These are phyloP conservation scores for Atkinsonella hypoxylon DNA, from an alignment of 2,329 filamentous ascomycete species.

Conservation along the genomic window DNA sequence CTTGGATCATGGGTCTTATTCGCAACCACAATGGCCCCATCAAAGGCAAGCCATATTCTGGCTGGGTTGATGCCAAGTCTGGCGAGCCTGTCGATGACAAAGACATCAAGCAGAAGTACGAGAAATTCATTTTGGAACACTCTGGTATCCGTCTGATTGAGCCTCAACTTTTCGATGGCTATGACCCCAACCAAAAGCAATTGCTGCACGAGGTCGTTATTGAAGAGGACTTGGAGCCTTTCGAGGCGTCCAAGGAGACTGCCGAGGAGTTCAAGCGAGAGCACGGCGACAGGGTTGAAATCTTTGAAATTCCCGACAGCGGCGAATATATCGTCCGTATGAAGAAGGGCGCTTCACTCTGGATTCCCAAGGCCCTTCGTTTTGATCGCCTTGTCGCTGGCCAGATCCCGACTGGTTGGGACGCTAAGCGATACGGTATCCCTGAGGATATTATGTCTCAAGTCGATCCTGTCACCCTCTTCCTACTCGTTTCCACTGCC, in stretches of 20 bases:
- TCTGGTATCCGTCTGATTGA: slow-evolving; percentile 96
- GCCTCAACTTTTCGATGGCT: slow-evolving; percentile 90
- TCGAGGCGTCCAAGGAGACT: slow-evolving; percentile 94
- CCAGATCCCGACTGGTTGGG: slow-evolving; percentile 94
- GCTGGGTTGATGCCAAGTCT: slow-evolving; percentile 91
- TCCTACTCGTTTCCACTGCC: slow-evolving; percentile 84
- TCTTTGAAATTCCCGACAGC: slow-evolving; percentile 87
- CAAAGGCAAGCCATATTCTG: slow-evolving; percentile 93
- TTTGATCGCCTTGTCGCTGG: slow-evolving; percentile 97
- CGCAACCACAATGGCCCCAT: slow-evolving; percentile 95
- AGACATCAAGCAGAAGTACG: slow-evolving; percentile 94
- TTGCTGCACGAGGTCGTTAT: slow-evolving; percentile 96
- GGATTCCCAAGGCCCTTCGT: slow-evolving; percentile 92
- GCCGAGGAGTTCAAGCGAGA: slow-evolving; percentile 95
- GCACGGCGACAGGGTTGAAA: slow-evolving; percentile 94
- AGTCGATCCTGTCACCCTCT: slow-evolving; percentile 92
- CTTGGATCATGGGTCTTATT: slow-evolving; percentile 99
- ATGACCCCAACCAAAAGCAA: slow-evolving; percentile 98
- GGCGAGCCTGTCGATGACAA: slow-evolving; percentile 96
- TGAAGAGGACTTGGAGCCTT: slow-evolving; percentile 91
- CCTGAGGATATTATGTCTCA: slow-evolving; percentile 96
- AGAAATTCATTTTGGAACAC: slow-evolving; percentile 93
- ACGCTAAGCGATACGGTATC: slow-evolving; percentile 90
- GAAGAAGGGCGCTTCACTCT: slow-evolving; percentile 87
- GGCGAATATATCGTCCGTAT: slow-evolving; percentile 91